Evolutionary conservation across 225 moss, liverwort and hornwort species (phyloP).

Genomic region (Lunularia cruciata): DNA sequence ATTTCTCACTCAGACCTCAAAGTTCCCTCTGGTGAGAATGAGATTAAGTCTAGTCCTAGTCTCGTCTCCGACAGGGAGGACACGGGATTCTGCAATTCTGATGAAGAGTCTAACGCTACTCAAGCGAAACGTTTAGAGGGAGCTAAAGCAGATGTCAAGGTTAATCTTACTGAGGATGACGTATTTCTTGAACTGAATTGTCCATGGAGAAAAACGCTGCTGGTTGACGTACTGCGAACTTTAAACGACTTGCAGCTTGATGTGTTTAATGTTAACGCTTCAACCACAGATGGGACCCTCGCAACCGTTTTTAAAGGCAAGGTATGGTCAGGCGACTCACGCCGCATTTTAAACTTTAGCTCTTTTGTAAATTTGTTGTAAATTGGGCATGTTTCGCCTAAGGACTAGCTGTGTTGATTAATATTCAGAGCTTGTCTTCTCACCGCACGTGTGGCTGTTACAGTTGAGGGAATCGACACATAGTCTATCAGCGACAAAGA

Average conservation of each 20-base stretch:
- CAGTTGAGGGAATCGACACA: slow-evolving; percentile 29
- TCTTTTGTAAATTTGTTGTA: no score
- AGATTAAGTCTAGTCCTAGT: slow-evolving; percentile 37
- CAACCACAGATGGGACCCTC: slow-evolving; percentile 46
- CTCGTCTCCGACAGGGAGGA: slow-evolving; percentile 31
- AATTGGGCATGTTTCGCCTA: no score
- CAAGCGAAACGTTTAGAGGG: slow-evolving; percentile 16
- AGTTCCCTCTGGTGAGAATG: slow-evolving; percentile 37
- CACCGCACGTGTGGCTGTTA: slow-evolving; percentile 6
- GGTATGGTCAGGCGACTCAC: slow-evolving; percentile 40
- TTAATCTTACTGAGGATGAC: slow-evolving; percentile 49
- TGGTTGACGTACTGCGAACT: slow-evolving; percentile 61
- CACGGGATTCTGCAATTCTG: slow-evolving; percentile 24
- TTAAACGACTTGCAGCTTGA: slow-evolving; percentile 65
- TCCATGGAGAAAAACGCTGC: slow-evolving; percentile 66
- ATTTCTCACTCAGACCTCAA: slow-evolving; percentile 18
- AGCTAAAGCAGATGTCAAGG: slow-evolving; percentile 36
- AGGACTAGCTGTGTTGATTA: no score
- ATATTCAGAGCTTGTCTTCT: no score
- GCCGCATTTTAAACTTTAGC: no score
- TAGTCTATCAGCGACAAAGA: slow-evolving; percentile 18
- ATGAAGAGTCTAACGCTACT: slow-evolving; percentile 38
- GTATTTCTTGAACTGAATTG: slow-evolving; percentile 59
- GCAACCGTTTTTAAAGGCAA: slow-evolving; percentile 61
- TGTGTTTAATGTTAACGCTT: slow-evolving; percentile 58